A percentile compares a stretch with the other conserved stretches of the same genome.
phyloP scores from a whole-genome alignment of 805 yeast species.

The Candida tallmaniae region DNA sequence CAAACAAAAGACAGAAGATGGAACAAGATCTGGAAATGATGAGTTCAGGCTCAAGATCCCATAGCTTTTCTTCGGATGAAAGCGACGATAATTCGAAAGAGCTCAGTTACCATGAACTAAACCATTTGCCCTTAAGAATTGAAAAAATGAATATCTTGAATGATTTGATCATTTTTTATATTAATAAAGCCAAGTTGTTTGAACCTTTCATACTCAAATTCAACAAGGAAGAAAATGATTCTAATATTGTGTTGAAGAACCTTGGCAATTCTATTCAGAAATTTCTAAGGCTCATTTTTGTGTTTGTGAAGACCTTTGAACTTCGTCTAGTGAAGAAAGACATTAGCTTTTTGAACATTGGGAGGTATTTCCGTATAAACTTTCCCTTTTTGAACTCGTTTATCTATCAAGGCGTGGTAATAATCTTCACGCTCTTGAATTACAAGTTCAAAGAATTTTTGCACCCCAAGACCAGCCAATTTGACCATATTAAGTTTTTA shows the following conservation, averaged over 20 bases:
- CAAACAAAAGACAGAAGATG: background rate
- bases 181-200: constrained; percentile 47
- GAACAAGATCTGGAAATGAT: background rate
- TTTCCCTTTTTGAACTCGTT: constrained; percentile 46
- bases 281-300: constrained; percentile 32
- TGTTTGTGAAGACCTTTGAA: constrained; percentile 28
- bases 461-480: constrained; percentile 6
- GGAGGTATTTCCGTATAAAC: constrained; percentile 32
- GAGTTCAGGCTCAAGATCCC: background rate
- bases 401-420: constrained; percentile 49
- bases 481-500: constrained; percentile 16
- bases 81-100: constrained; percentile 11
- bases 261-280: constrained; percentile 34
- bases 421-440: constrained; percentile 45
- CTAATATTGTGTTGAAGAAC: constrained; percentile 27
- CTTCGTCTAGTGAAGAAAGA: constrained; percentile 6
- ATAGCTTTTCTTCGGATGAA: constrained; percentile 4
- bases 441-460: constrained; percentile 27
- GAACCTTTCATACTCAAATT: constrained; percentile 45
- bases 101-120: constrained; percentile 16
- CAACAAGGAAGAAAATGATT: constrained; percentile 17
- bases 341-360: constrained; percentile 16
- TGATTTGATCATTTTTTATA: constrained; percentile 45
- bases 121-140: constrained; percentile 18
- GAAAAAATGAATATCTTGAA: constrained; percentile 32